These are phyloP conservation scores for Kodamaea kaohsiungensis DNA, from an alignment of 805 yeast species.

Conservation along the genomic window DNA sequence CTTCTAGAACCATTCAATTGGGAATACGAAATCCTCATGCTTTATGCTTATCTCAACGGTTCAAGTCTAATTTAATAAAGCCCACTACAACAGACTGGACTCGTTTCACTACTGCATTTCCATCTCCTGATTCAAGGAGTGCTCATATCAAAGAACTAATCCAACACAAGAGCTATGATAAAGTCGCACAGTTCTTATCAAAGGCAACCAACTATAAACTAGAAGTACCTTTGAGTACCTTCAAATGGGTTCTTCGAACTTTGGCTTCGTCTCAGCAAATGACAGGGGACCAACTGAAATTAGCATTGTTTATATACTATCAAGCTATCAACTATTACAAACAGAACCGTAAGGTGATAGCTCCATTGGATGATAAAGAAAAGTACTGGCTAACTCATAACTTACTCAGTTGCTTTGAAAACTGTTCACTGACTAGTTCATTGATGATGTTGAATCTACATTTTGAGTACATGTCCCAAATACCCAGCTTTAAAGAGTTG, in stretches of 20 bases:
- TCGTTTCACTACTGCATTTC: background rate
- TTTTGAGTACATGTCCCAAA: conserved; percentile 16
- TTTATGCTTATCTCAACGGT: background rate
- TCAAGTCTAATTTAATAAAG: background rate
- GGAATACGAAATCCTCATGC: background rate
- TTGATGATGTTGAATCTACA: conserved; percentile 20
- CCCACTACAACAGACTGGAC: background rate
- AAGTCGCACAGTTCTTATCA: background rate
- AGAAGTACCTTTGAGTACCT: background rate
- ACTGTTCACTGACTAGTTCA: conserved; percentile 11
- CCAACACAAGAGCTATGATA: background rate
- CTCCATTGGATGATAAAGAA: conserved; percentile 10
- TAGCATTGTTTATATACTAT: conserved; percentile 8
- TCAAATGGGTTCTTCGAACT: conserved; percentile 6
- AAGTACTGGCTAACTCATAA: conserved; percentile 4
- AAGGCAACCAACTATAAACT: conserved; percentile 1
- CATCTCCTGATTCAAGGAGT: background rate
- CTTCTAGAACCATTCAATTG: background rate
- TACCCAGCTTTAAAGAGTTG: conserved; percentile 8
- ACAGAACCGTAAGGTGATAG: conserved; percentile 9
- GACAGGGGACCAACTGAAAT: conserved; percentile 8
- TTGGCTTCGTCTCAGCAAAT: background rate
- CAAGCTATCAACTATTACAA: conserved; percentile 11
- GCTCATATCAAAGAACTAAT: background rate
- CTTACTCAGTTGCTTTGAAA: conserved; percentile 10